A percentile compares a stretch with the other conserved stretches of the same genome.
Conservation (phyloP, 257 asterid genomes). For the Paulownia fortunei region DNA sequence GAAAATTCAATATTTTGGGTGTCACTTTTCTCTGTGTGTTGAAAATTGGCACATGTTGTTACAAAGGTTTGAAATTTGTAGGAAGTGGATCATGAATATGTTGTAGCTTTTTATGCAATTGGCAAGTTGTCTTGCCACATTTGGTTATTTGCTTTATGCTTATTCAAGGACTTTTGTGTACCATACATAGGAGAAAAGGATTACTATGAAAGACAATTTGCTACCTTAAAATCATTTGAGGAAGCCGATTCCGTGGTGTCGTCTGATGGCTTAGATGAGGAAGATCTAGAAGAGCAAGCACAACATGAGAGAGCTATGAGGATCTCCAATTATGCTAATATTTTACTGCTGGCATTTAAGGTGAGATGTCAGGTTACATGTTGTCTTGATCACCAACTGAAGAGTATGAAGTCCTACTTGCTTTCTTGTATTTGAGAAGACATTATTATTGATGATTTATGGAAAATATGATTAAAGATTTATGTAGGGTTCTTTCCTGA, state of each 20-base stretch:
- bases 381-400: not conserved
- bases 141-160: not conserved
- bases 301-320: constrained; percentile 89
- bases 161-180: not conserved
- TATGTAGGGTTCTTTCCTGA: not conserved
- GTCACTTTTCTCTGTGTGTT: not conserved
- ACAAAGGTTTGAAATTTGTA: not conserved
- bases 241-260: constrained; percentile 61
- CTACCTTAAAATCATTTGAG: constrained; percentile 78
- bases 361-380: constrained; percentile 37
- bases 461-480: not conserved
- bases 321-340: constrained; percentile 80
- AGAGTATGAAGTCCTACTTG: not conserved
- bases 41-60: not conserved
- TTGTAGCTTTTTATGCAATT: constrained; percentile 7
- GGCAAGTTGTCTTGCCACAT: not conserved
- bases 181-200: constrained; percentile 66
- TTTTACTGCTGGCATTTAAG: constrained; percentile 75
- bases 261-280: constrained; percentile 58
- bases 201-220: constrained; percentile 81
- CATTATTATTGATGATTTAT: not conserved
- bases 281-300: constrained; percentile 63
- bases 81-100: not conserved
- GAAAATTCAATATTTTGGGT: not conserved
- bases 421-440: not conserved